A percentile compares a stretch with the other conserved stretches of the same genome.
Evolutionary conservation across 345 rosid genomes (phyloP).

Genomic region (Angophora floribunda): DNA sequence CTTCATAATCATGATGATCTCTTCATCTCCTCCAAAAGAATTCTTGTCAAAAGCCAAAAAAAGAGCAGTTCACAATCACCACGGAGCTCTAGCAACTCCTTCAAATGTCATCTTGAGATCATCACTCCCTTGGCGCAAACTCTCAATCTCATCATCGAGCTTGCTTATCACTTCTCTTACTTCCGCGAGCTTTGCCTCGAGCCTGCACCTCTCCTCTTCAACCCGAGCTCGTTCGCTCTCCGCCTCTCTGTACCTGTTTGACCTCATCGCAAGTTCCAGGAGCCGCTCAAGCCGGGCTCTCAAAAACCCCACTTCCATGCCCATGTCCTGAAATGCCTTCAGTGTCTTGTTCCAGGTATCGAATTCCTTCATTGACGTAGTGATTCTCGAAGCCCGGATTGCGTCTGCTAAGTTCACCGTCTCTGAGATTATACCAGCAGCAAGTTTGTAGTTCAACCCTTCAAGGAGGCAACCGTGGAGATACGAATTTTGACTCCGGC

Average conservation of each 20-base stretch:
- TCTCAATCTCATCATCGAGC: constrained; percentile 25
- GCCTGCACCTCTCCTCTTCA: constrained; percentile 13
- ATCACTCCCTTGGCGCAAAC: constrained; percentile 10
- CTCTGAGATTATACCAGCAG: constrained; percentile 36
- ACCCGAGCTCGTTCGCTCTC: constrained; percentile 14
- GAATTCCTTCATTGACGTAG: constrained; percentile 18
- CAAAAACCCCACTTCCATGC: constrained; percentile 44
- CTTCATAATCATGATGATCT: not conserved
- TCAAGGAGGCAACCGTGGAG: constrained; percentile 30
- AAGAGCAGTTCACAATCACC: not conserved
- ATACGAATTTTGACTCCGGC: constrained; percentile 22
- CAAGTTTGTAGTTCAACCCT: constrained; percentile 31
- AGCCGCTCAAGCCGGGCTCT: constrained; percentile 20
- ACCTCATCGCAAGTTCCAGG: constrained; percentile 13
- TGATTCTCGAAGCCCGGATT: constrained; percentile 22
- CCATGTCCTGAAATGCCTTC: constrained; percentile 41
- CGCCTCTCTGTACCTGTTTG: constrained; percentile 14
- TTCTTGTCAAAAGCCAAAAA: not conserved
- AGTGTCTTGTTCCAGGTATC: constrained; percentile 33
- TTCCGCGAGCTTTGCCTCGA: constrained; percentile 14
- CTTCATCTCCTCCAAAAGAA: not conserved
- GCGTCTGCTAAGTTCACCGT: constrained; percentile 35
- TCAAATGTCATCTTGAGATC: constrained; percentile 8
- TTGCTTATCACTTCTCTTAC: constrained; percentile 11
- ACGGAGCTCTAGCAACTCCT: constrained; percentile 20